Evolutionary conservation across 2,329 filamentous ascomycete genomes (phyloP), one percentile per base, ranked within the genome.

Genomic region (Exophiala sp.): DNA sequence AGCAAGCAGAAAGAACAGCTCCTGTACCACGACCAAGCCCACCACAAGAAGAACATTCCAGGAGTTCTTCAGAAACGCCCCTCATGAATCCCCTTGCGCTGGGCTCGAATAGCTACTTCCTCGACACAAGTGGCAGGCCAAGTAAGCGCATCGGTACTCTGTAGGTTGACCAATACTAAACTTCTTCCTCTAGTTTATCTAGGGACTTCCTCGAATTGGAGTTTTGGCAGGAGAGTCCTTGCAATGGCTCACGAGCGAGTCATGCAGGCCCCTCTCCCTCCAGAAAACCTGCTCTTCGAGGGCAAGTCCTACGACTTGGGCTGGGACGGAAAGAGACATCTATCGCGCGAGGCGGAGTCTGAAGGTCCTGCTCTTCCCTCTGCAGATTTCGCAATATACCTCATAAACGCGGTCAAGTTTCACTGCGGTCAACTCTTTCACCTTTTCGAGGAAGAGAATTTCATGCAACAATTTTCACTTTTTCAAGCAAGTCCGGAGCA

Each of bases 391-490:
- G 76, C 77, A 3, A 66, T 78, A 3, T 81, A 77, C 50, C 64
- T 82, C 3, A 76, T 81, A 66, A 81, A 80, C 55, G 75, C 77
- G 0, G 78, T 81, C 53, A 81, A 81, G 50, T 82, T 81, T 40
- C 77, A 81, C 54, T 79, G 78, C 50, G 74, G 75, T 2, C 78
- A 80, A 29, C 63, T 81, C 2, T 79, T 80, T 20, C 78, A 80
- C 45, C 65, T 82, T 2, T 80, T 81, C 40, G 78, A 83, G 20
- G 79, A 81, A 45, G 69, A 73, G 9, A 70, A 68, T 0, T 82
- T 82, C 52, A 79, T 78, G 72, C 61, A 59, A 4, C 66, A 69
- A 3, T 64, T 78, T 7, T 66, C 70, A 35, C 61, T 65, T 2
- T 78, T 77, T 57, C 72, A 78, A 52, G 65, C 69, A 1, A 65